Conservation (phyloP, 768 basidiomycete species). For the Agaricus subrufescens region DNA sequence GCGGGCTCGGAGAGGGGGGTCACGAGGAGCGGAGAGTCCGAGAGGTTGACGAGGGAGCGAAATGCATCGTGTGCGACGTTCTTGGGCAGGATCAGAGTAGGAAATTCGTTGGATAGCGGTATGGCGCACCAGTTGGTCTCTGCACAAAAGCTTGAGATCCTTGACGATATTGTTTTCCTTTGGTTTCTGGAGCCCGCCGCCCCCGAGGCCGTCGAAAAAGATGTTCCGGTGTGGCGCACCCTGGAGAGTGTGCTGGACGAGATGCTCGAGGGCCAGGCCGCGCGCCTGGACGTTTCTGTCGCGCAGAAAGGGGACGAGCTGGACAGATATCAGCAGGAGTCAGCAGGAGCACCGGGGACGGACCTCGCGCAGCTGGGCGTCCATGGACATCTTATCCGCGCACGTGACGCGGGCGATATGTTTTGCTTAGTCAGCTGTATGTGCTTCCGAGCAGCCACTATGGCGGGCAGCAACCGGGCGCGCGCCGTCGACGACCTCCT, state of each 20-base stretch:
- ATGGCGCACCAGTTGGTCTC: conserved; percentile 72
- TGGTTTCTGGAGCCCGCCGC: conserved; percentile 50
- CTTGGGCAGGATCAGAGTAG: conserved; percentile 30
- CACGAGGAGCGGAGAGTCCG: conserved; percentile 73
- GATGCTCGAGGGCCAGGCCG: conserved; percentile 78
- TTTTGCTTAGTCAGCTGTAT: conserved; percentile 4
- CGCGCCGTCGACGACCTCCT: conserved; percentile 61
- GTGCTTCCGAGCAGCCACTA: conserved; percentile 24
- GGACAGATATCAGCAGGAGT: neutral
- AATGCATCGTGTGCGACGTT: conserved; percentile 93
- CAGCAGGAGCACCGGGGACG: conserved; percentile 2
- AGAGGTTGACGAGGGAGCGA: conserved; percentile 89
- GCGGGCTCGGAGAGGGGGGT: conserved; percentile 60
- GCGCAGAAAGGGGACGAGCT: conserved; percentile 82
- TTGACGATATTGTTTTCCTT: conserved; percentile 67
- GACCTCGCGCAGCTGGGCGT: conserved; percentile 45
- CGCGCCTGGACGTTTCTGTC: conserved; percentile 87
- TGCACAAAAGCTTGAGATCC: conserved; percentile 82
- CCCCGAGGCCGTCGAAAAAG: conserved; percentile 62
- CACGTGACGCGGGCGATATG: conserved; percentile 2
- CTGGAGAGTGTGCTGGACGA: conserved; percentile 74
- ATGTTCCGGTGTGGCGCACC: conserved; percentile 68
- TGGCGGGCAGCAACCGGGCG: conserved; percentile 73
- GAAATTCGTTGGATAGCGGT: conserved; percentile 13
- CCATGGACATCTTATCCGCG: conserved; percentile 23